A percentile compares a stretch with the other conserved stretches of the same genome.
Conservation (phyloP, 1,284 basidiomycete genomes). For the Ceratobasidium papillatum region DNA sequence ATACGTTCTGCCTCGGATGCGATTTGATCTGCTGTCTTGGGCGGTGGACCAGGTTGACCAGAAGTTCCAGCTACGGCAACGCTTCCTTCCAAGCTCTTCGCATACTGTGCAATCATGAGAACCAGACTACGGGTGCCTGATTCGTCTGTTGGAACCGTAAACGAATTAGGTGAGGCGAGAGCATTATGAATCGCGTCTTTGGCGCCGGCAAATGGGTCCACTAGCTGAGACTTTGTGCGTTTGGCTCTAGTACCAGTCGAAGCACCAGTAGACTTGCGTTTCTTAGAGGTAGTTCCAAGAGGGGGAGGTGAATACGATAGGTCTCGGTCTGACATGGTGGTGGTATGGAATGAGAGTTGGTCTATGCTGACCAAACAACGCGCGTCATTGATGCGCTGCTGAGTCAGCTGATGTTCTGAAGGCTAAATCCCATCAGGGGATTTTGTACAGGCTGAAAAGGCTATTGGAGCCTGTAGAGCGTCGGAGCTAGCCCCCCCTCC, state of each 20-base stretch:
- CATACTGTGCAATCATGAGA: slow-evolving; percentile 56
- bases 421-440: no score
- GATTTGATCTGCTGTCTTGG: slow-evolving; percentile 56
- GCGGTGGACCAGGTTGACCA: slow-evolving; percentile 50
- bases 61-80: slow-evolving; percentile 39
- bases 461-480: no score
- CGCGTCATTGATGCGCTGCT: neutral
- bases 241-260: neutral
- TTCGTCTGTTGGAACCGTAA: neutral
- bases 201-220: slow-evolving; percentile 9
- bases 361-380: neutral
- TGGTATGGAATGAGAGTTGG: neutral
- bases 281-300: neutral
- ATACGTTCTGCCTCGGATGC: slow-evolving; percentile 60
- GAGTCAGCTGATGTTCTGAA: no score
- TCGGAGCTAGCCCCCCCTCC: no score
- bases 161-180: slow-evolving; percentile 3
- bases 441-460: no score
- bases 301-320: neutral
- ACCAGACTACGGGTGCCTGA: neutral
- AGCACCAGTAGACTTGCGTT: slow-evolving; percentile 5
- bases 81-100: slow-evolving; percentile 56
- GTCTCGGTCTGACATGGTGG: neutral
- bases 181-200: neutral
- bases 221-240: neutral